Base-by-base conservation (phyloP, 345 rosid genomes). In the Tarenaya hassleriana region DNA sequence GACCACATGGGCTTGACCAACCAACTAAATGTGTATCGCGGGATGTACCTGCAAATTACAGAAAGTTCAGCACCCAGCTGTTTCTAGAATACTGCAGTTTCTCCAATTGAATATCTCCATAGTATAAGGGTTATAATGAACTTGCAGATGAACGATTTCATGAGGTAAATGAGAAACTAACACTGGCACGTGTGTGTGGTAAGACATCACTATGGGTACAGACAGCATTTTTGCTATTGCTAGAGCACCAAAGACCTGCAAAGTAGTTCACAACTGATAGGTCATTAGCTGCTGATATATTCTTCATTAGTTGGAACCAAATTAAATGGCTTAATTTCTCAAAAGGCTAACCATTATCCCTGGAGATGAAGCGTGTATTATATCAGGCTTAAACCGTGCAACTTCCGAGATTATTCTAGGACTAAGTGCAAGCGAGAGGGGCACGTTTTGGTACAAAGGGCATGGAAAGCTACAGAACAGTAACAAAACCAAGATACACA, bases 141-240 rank as follows among this genome's bases (percentile, higher is more conserved):
- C 6, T 1, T 3, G 32, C 51, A 8, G n/a, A 49, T 16, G 10
- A 8, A 10, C 33, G 18, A 16, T 14, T n/a, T 55, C 40, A 7
- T 41, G 15, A 41, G 34, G 47, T 29, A 50, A 47, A 58, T 16
- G 47, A 59, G 56, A 43, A 64, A 75, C 98, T 83, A 73, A 92
- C 98, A 92, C 96, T 33, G 98, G 98, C 49, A 92, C 98, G 54
- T 92, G 98, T 55, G 97, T 92, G 73, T 92, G 98, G 64, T 92
- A 88, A 27, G 98, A 92, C 98, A 92, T 88, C 56, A 92, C 96
- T 18, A 92, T 83, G 33, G 98, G 98, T n/a, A 92, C 96, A 7
- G 78, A 76, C 55, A 92, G 52, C 69, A 92, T 58, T 70, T 92
- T 92, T 32, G 95, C 88, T 60, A 92, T 92, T 21, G 65, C 64